Evolutionary conservation across 164 flowering plant species (phyloP).

Genomic region (Dillenia turbinata): DNA sequence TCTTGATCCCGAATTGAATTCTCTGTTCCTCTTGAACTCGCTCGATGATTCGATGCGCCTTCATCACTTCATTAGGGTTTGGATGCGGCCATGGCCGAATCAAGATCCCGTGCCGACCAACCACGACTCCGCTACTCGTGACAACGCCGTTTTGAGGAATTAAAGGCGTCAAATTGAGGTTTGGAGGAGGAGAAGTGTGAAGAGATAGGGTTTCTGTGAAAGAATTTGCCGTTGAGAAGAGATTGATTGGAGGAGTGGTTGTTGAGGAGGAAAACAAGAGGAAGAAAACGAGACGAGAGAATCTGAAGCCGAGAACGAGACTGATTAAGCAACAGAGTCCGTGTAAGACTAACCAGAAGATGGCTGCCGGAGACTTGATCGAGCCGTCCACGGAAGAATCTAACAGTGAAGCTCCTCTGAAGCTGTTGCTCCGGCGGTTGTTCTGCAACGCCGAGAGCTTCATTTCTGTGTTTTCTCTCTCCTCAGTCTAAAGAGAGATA

Average conservation of each 20-base stretch:
- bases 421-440: conserved; percentile 62
- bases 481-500: conserved; percentile 6
- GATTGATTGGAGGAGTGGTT: conserved; percentile 15
- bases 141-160: conserved; percentile 17
- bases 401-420: conserved; percentile 35
- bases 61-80: conserved; percentile 76
- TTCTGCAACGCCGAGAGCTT: conserved; percentile 53
- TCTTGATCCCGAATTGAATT: conserved; percentile 68
- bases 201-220: conserved; percentile 14
- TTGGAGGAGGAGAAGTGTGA: conserved; percentile 7
- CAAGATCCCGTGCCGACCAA: conserved; percentile 91
- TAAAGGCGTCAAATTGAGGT: conserved; percentile 6
- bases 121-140: conserved; percentile 60
- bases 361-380: conserved; percentile 52
- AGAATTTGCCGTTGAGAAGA: conserved; percentile 21
- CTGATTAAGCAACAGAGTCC: conserved; percentile 78
- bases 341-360: conserved; percentile 73
- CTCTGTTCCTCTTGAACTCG: conserved; percentile 87
- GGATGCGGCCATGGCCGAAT: conserved; percentile 97
- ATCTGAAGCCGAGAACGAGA: conserved; percentile 75
- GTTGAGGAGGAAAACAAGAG: conserved; percentile 54
- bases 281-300: conserved; percentile 72
- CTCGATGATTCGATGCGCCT: conserved; percentile 80
- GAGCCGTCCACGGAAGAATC: conserved; percentile 42
- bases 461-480: conserved; percentile 25